These are phyloP conservation scores for Agaricus blazei DNA, from an alignment of 768 basidiomycete genomes.

Conservation along the genomic window DNA sequence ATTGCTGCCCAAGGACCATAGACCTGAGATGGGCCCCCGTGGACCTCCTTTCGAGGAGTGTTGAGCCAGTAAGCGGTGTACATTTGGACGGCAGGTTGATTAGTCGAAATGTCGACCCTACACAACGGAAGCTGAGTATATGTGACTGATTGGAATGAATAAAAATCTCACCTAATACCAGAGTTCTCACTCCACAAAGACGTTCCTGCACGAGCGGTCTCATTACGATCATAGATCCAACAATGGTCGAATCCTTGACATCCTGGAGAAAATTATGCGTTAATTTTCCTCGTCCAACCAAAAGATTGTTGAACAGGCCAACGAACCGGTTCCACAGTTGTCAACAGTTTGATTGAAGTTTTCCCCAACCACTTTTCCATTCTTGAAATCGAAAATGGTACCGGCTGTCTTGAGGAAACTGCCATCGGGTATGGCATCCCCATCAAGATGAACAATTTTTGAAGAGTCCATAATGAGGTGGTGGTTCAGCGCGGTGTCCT, in stretches of 20 bases:
- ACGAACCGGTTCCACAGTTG: conserved; percentile 23
- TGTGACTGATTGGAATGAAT: not conserved
- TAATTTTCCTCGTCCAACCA: not conserved
- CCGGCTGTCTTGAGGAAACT: conserved; percentile 19
- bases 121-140: not conserved
- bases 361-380: conserved; percentile 23
- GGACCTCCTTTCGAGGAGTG: conserved; percentile 40
- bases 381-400: conserved; percentile 40
- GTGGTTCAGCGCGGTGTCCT: conserved; percentile 27
- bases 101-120: conserved; percentile 44
- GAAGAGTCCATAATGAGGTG: conserved; percentile 24
- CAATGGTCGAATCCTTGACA: conserved; percentile 46
- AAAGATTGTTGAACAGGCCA: too few relatives aligned
- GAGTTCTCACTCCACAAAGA: conserved; percentile 44
- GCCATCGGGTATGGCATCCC: conserved; percentile 35
- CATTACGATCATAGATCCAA: conserved; percentile 41
- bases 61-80: conserved; percentile 43
- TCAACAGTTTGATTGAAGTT: conserved; percentile 28
- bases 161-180: conserved; percentile 36
- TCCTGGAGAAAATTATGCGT: conserved; percentile 18
- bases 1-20: conserved; percentile 41
- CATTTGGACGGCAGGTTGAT: conserved; percentile 48
- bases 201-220: conserved; percentile 23
- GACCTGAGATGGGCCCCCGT: conserved; percentile 38
- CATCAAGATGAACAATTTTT: conserved; percentile 31